Conservation (phyloP, 2,329 filamentous ascomycete species). For the Fusarium foetens region DNA sequence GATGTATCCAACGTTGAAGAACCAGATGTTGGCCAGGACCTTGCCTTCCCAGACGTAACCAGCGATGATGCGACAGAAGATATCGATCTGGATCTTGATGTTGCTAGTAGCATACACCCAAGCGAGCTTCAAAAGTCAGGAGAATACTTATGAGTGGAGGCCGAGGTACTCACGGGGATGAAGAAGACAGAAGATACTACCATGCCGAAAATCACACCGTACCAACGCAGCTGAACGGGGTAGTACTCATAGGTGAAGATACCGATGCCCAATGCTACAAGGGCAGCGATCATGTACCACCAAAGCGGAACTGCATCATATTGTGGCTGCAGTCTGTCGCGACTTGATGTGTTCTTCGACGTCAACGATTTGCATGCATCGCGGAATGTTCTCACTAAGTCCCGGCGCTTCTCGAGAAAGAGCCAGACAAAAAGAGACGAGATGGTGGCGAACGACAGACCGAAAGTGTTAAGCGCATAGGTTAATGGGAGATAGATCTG, state of each 20-base stretch:
- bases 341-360: neutral
- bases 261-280: slow-evolving; percentile 41
- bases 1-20: slow-evolving; percentile 54
- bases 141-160: rapidly evolving
- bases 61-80: slow-evolving; percentile 57
- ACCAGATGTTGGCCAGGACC: slow-evolving; percentile 53
- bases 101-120: slow-evolving; percentile 55
- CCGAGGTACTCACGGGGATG: slow-evolving; percentile 36
- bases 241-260: slow-evolving; percentile 48
- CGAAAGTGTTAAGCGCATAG: slow-evolving; percentile 60
- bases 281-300: slow-evolving; percentile 41
- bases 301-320: slow-evolving; percentile 38
- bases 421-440: slow-evolving; percentile 51
- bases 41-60: slow-evolving; percentile 59
- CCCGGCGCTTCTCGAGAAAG: slow-evolving; percentile 45
- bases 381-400: slow-evolving; percentile 26
- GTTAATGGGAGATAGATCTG: slow-evolving; percentile 57
- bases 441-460: slow-evolving; percentile 63
- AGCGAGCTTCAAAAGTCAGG: slow-evolving; percentile 37
- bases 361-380: neutral
- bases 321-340: slow-evolving; percentile 15
- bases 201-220: slow-evolving; percentile 46
- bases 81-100: slow-evolving; percentile 56
- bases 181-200: slow-evolving; percentile 45
- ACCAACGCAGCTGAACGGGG: slow-evolving; percentile 47